Base-by-base conservation (phyloP, 208 protist species). In the Lotmaria passim region DNA sequence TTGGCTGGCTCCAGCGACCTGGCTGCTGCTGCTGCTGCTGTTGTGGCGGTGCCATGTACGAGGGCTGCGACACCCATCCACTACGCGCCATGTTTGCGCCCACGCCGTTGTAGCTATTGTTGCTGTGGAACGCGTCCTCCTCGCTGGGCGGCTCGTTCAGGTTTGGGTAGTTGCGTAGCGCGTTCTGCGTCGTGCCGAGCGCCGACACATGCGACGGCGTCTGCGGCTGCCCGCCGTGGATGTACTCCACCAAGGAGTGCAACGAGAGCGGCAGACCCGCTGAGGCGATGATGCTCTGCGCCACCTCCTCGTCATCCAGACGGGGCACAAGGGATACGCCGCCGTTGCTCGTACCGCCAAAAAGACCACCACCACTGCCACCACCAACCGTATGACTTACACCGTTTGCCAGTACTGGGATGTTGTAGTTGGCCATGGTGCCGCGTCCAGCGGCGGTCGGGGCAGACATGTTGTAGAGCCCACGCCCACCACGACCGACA, bases 191-290 rank as follows among this genome's bases (percentile, higher is more conserved):
- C 0, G 57, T 67, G 26, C 65, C 46, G n/a, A 77, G 26, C 26
- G 55, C 59, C 5, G 66, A 55, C n/a, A 57, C 34, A 62, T 73
- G 14, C 7, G 48, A 21, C 7, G 67, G 50, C 0, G 75, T 30
- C 31, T 52, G 66, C n/a, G 79, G 79, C 76, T 90, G 87, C 0
- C 87, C 87, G 7, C 77, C 71, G 39, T 67, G 76, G 64, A 90
- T 87, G 74, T 86, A 90, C 36, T 85, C 63, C 31, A 73, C 30
- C 15, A 86, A 65, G 19, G 79, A 86, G 36, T 69, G 41, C 36
- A 86, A 67, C 17, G 81, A 81, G 21, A 90, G 70, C 7, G 87
- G 87, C n/a, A 90, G 68, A 10, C 87, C 87, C 3, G 81, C 87
- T 0, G 83, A 86, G 53, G 72, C 79, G 56, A 90, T 87, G 58